Percentiles rank a stretch among this genome's conserved stretches.
phyloP scores from a whole-genome alignment of 441 rosid species.

The Rhodomyrtus psidioides region DNA sequence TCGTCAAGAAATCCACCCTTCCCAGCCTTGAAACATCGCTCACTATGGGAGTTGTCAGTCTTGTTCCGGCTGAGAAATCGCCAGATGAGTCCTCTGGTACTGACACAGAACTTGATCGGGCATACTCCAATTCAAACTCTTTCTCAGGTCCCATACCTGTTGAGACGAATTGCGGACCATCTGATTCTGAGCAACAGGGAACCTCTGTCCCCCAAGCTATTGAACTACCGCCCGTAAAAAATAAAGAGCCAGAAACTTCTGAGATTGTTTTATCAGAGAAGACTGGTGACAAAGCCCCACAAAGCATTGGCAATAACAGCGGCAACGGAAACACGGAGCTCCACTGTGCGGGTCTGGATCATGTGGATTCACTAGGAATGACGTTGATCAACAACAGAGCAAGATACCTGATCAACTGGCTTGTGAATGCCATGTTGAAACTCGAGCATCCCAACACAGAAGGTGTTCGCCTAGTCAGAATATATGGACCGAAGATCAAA shows the following conservation, averaged over 20 bases:
- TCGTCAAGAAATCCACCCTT: constrained; percentile 68
- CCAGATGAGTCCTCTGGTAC: constrained; percentile 29
- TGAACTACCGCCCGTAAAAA: not conserved
- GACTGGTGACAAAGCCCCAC: constrained; percentile 1
- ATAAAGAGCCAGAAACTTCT: constrained; percentile 12
- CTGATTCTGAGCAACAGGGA: constrained; percentile 18
- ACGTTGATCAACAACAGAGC: constrained; percentile 50
- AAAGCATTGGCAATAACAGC: not conserved
- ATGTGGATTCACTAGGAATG: constrained; percentile 64
- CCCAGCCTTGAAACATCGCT: constrained; percentile 43
- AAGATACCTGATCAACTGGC: constrained; percentile 86
- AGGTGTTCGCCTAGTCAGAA: constrained; percentile 43
- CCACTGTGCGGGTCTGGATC: constrained; percentile 65
- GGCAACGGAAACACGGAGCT: not conserved
- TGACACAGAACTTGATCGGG: constrained; percentile 18
- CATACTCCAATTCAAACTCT: constrained; percentile 22
- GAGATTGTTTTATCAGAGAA: constrained; percentile 19
- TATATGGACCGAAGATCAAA: constrained; percentile 77
- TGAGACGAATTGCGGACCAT: not conserved
- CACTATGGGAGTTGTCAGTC: constrained; percentile 60
- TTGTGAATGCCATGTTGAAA: constrained; percentile 66
- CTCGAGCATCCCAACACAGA: constrained; percentile 64
- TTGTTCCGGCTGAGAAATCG: constrained; percentile 39
- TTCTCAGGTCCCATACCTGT: constrained; percentile 27
- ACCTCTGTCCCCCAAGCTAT: constrained; percentile 8